Evolutionary conservation across 345 rosid genomes (phyloP).

Genomic region (Microthlaspi erraticum): DNA sequence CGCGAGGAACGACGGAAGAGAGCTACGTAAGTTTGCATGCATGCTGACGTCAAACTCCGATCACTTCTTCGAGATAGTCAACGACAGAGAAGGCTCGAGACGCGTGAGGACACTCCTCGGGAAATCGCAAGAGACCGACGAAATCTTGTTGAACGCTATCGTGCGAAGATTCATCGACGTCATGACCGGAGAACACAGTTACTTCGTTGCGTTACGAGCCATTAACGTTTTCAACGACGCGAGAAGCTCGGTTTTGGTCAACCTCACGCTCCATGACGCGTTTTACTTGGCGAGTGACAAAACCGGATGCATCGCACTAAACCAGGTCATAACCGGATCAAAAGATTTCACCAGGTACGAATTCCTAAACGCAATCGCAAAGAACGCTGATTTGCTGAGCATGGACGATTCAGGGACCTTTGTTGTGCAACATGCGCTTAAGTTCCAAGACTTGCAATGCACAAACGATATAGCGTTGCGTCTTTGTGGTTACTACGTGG

Average conservation of each 20-base stretch:
- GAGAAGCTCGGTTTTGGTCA: not conserved
- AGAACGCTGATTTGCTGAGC: not conserved
- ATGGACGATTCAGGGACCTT: conserved; percentile 14
- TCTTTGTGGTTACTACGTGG: not conserved
- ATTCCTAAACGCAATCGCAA: not conserved
- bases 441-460: not conserved
- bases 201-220: not conserved
- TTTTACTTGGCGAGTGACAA: not conserved
- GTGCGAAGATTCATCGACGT: conserved; percentile 1
- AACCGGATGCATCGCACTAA: conserved; percentile 16
- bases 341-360: not conserved
- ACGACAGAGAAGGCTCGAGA: not conserved
- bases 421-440: conserved; percentile 4
- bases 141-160: conserved; percentile 5
- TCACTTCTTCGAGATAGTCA: not conserved
- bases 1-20: not conserved
- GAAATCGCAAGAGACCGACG: not conserved
- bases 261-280: not conserved
- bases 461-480: not conserved
- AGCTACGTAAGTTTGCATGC: not conserved
- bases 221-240: not conserved
- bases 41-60: not conserved
- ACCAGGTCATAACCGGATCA: conserved; percentile 3
- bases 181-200: conserved; percentile 2
- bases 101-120: not conserved